A percentile compares a stretch with the other conserved stretches of the same genome.
Conservation (phyloP, 1,284 basidiomycete genomes). For the Pterulicium gracile region DNA sequence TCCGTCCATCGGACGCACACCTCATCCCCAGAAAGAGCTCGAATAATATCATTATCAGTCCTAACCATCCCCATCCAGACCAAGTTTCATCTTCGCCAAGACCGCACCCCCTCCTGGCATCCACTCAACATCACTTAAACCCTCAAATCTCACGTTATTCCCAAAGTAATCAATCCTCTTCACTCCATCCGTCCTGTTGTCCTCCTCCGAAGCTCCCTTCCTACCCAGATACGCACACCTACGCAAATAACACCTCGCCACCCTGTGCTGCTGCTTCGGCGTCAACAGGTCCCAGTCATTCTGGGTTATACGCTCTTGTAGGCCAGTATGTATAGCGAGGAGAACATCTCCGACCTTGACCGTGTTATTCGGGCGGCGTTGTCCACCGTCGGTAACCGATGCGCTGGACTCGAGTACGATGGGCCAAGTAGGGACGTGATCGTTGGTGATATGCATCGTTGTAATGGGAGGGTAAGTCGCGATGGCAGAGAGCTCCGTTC, state of each 20-base stretch:
- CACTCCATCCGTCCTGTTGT: too few relatives aligned
- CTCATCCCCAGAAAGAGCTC: too few relatives aligned
- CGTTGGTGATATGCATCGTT: neutral
- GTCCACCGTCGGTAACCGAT: neutral
- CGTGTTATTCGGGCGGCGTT: too few relatives aligned
- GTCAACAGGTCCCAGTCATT: neutral
- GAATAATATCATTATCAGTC: too few relatives aligned
- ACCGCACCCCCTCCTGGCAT: too few relatives aligned
- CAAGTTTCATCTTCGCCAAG: too few relatives aligned
- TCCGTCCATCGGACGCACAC: too few relatives aligned
- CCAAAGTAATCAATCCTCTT: neutral
- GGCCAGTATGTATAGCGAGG: neutral
- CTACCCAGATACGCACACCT: neutral
- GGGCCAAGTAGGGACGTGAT: neutral
- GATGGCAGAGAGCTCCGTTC: neutral
- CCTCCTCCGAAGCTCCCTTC: neutral
- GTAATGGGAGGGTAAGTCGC: neutral
- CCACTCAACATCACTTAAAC: too few relatives aligned
- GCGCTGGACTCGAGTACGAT: neutral
- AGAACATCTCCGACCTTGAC: neutral
- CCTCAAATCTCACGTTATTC: neutral
- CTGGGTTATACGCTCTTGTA: neutral
- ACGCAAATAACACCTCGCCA: neutral
- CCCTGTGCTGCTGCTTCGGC: neutral
- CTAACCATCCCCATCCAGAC: too few relatives aligned